Base-by-base conservation (phyloP, 805 yeast genomes). In the Lachancea sp. region DNA sequence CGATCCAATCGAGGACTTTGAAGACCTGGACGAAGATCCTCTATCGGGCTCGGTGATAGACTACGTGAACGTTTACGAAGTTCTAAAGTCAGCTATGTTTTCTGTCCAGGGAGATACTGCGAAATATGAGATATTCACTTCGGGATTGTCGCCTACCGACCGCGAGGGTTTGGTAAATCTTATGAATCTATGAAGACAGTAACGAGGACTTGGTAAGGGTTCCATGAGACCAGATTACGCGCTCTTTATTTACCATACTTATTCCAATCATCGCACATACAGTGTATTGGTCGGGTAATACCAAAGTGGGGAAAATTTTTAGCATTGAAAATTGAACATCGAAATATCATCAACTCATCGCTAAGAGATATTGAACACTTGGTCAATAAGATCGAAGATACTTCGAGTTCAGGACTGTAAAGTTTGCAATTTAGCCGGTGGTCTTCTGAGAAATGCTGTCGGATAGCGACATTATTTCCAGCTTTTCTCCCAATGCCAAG, bases 1-100 rank as follows among this genome's bases (percentile, higher is more conserved):
- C 37, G 54, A 49, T 34, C 64, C 60, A 15, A 67, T 60, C 24
- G 82, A 76, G 48, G 78, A 77, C 8, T 79, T 77, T 37, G 92
- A 83, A 36, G 92, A 83, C 7, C 70, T 84, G 33, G 78, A 80
- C 34, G 97, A 89, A 55, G 96, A 83, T 55, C 78, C 96, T 8
- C 68, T 83, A 56, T 75, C 83, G 19, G 82, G 80, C 48, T 82
- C 90, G 1, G 80, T 94, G 3, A 70, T 92, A 35, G 97, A 90
- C 55, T 67, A 70, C 30, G 64, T 88, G 36, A 83, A 90, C 55
- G 80, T 83, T 3, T 87, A 79, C 61, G 69, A 70, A 12, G 74
- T 77, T 2, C 78, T 88, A 61, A 76, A 79, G 42, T 71, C 74
- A 15, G 71, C 75, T 15, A 61, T 85, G 13, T 44, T 67, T 3